Conservation (phyloP, 2,329 filamentous ascomycete species). For the Polychaeton citri region DNA sequence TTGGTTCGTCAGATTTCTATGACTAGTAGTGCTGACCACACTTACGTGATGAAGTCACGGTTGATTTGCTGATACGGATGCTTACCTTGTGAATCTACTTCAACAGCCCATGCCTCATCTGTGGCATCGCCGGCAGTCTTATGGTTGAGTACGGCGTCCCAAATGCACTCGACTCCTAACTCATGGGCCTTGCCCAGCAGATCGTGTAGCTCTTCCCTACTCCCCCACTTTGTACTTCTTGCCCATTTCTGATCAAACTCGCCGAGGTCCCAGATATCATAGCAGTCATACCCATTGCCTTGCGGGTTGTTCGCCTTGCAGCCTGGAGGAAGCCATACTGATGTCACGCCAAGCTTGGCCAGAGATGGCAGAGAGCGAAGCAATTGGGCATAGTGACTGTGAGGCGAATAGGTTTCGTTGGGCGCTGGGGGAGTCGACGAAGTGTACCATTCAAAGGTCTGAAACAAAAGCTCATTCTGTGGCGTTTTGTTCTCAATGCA, state of each 20-base stretch:
- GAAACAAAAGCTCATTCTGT: conserved; percentile 42
- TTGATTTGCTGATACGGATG: not conserved
- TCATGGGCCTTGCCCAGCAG: conserved; percentile 39
- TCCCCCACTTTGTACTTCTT: conserved; percentile 54
- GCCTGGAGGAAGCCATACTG: conserved; percentile 55
- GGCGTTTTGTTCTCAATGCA: conserved; percentile 7
- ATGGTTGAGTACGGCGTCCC: conserved; percentile 61
- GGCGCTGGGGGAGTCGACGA: conserved; percentile 24
- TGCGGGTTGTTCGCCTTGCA: conserved; percentile 51
- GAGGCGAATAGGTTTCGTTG: conserved; percentile 27
- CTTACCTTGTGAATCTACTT: conserved; percentile 40
- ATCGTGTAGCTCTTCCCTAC: conserved; percentile 44
- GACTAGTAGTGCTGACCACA: not conserved
- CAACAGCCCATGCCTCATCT: conserved; percentile 49
- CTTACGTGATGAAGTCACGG: conserved; percentile 13
- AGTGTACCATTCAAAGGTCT: conserved; percentile 62
- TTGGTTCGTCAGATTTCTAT: conserved; percentile 1
- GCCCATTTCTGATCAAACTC: conserved; percentile 60
- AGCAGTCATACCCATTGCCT: conserved; percentile 55
- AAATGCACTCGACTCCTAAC: conserved; percentile 46
- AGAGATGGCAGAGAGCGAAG: conserved; percentile 13
- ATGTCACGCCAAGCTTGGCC: conserved; percentile 43
- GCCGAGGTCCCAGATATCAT: conserved; percentile 52
- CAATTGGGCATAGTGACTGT: conserved; percentile 22
- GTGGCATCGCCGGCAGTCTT: conserved; percentile 55